Evolutionary conservation across 176 grass and related monocot species (phyloP).

Genomic region (Avena eriantha): DNA sequence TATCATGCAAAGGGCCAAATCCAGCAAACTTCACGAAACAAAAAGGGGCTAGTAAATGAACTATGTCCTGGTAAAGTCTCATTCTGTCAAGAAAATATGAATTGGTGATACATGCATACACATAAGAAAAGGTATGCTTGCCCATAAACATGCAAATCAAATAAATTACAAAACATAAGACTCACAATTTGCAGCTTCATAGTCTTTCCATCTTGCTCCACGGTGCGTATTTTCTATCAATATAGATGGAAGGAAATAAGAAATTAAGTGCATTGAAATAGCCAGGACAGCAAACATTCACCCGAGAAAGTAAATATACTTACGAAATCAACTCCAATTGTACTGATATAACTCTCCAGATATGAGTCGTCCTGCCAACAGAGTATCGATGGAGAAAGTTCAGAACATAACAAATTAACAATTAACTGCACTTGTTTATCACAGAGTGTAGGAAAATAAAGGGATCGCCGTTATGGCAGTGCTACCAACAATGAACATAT

Average conservation of each 20-base stretch:
- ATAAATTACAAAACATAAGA: slow-evolving; percentile 29
- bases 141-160: not conserved
- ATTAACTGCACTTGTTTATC: not conserved
- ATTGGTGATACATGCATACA: not conserved
- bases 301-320: slow-evolving; percentile 34
- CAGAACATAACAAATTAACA: slow-evolving; percentile 2
- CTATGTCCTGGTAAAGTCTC: not conserved
- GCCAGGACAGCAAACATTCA: not conserved
- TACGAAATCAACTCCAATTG: slow-evolving; percentile 64
- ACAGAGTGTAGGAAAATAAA: not conserved
- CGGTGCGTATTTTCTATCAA: slow-evolving; percentile 76
- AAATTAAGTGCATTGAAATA: not conserved
- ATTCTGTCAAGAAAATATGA: not conserved
- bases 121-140: not conserved
- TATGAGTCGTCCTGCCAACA: slow-evolving; percentile 78
- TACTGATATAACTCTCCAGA: slow-evolving; percentile 90
- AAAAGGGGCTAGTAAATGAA: not conserved
- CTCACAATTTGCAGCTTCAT: slow-evolving; percentile 92
- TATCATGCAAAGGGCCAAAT: not conserved
- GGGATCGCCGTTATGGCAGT: not conserved
- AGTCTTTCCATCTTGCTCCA: slow-evolving; percentile 88
- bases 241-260: slow-evolving; percentile 12
- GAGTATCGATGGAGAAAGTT: not conserved
- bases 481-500: not conserved
- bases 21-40: not conserved